Percentiles rank a stretch among this genome's conserved stretches.
phyloP scores from a whole-genome alignment of 352 stramenopile species.

The Achlya hypogyna region DNA sequence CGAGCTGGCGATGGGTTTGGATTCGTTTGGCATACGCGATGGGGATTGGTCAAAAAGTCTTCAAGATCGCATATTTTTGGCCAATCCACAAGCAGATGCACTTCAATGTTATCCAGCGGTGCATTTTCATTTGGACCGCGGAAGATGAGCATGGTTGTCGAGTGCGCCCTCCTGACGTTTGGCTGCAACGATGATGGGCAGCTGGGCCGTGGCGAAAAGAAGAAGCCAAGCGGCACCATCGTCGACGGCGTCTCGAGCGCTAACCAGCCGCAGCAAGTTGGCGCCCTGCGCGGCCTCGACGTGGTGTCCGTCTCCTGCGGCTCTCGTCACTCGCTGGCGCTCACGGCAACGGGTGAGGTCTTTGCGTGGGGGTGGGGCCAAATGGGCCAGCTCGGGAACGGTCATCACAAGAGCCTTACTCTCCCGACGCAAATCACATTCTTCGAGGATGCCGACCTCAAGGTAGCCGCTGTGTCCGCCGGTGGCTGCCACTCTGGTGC shows the following conservation, averaged over 20 bases:
- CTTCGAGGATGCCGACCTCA: slow-evolving; percentile 38
- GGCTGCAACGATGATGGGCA: slow-evolving; percentile 80
- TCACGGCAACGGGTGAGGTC: slow-evolving; percentile 48
- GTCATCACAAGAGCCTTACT: slow-evolving; percentile 63
- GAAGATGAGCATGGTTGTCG: background rate
- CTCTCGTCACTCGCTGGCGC: slow-evolving; percentile 73
- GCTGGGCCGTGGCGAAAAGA: slow-evolving; percentile 57
- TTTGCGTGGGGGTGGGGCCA: slow-evolving; percentile 75
- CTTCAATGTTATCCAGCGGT: background rate
- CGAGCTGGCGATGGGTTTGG: no score
- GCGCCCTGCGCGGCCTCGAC: slow-evolving; percentile 37
- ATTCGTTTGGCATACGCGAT: no score
- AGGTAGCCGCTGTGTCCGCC: slow-evolving; percentile 69
- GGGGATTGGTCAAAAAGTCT: background rate
- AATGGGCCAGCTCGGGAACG: slow-evolving; percentile 74
- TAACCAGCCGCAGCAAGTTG: slow-evolving; percentile 61
- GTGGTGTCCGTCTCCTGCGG: slow-evolving; percentile 63
- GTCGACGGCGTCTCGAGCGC: slow-evolving; percentile 69
- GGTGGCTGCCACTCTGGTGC: slow-evolving; percentile 74
- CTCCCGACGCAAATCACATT: slow-evolving; percentile 49
- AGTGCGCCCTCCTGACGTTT: slow-evolving; percentile 54
- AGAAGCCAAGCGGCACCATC: slow-evolving; percentile 29
- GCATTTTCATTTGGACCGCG: background rate
- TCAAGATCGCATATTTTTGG: background rate
- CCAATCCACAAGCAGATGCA: background rate